Evolutionary conservation across 2,329 filamentous ascomycete genomes (phyloP).

Genomic region (Aspergillus ruber): DNA sequence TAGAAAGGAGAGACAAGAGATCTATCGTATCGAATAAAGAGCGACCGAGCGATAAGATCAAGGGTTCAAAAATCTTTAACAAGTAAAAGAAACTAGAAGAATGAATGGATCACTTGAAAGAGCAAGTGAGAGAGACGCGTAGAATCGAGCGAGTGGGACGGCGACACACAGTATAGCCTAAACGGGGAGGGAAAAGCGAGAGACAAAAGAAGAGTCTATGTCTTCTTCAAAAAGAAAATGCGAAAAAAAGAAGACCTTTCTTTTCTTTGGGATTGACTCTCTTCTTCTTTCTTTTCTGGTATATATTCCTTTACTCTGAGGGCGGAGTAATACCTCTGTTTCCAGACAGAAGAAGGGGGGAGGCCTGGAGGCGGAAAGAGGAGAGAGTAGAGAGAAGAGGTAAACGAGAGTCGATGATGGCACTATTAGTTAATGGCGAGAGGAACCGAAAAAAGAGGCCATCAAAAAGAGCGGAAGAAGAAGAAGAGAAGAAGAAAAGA

Average conservation of each 20-base stretch:
- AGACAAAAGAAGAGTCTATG: not conserved
- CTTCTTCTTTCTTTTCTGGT: not conserved
- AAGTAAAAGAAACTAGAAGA: conserved; percentile 10
- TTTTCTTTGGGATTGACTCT: not conserved
- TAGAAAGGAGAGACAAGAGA: conserved; percentile 5
- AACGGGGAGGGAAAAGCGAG: conserved; percentile 5
- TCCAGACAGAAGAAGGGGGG: not conserved
- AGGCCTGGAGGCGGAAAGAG: conserved; percentile 1
- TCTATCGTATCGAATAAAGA: conserved; percentile 7
- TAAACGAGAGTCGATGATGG: conserved; percentile 6
- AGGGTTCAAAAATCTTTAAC: not conserved
- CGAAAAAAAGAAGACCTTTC: not conserved
- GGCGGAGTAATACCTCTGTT: not conserved
- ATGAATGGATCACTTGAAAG: not conserved
- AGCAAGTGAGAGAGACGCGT: conserved; percentile 7
- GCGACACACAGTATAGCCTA: conserved; percentile 28
- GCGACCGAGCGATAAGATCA: conserved; percentile 7
- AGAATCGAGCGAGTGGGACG: conserved; percentile 23
- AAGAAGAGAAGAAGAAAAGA: conserved; percentile 3
- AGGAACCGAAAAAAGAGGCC: too few relatives aligned
- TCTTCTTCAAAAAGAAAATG: conserved; percentile 1
- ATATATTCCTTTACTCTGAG: not conserved
- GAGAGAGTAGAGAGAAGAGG: conserved; percentile 3
- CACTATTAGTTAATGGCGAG: too few relatives aligned
- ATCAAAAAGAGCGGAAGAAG: not conserved